Evolutionary conservation across 2,329 filamentous ascomycete species (phyloP).

Genomic region (Bipolaris sorokiniana): DNA sequence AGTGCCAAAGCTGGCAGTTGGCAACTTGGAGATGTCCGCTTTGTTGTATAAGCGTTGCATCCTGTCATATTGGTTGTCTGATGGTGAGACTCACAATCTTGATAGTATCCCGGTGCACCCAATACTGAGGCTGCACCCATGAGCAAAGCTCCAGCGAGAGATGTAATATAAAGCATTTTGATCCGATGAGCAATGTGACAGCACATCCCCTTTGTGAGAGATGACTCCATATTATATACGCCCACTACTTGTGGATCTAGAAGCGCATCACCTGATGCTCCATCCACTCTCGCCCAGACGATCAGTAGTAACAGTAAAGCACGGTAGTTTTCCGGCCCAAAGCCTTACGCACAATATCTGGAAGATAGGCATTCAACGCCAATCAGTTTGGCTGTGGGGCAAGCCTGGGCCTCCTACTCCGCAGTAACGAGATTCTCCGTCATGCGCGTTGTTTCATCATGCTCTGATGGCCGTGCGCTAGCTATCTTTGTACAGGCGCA

Average conservation of each 20-base stretch:
- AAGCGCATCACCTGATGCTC: not conserved
- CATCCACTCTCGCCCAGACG: not conserved
- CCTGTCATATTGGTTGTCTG: not conserved
- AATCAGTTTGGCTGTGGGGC: not conserved
- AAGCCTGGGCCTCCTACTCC: not conserved
- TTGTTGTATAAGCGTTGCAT: not conserved
- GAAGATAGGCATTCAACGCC: not conserved
- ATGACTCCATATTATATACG: not conserved
- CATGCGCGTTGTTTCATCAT: constrained; percentile 1
- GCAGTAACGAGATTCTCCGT: constrained; percentile 1
- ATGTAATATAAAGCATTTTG: constrained; percentile 11
- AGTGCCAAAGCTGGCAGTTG: not conserved
- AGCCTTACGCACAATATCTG: not conserved
- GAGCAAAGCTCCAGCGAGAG: constrained; percentile 15
- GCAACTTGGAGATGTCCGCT: not conserved
- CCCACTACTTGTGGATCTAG: not conserved
- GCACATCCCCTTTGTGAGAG: not conserved
- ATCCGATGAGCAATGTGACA: not conserved
- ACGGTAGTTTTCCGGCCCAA: not conserved
- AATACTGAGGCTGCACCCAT: constrained; percentile 12
- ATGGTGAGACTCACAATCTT: constrained; percentile 8
- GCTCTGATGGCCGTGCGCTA: not conserved
- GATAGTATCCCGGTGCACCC: constrained; percentile 14
- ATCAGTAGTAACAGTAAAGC: not conserved
- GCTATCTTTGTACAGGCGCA: constrained; percentile 1